Evolutionary conservation across 768 basidiomycete genomes (phyloP).

Genomic region (Lenzites betulinus): DNA sequence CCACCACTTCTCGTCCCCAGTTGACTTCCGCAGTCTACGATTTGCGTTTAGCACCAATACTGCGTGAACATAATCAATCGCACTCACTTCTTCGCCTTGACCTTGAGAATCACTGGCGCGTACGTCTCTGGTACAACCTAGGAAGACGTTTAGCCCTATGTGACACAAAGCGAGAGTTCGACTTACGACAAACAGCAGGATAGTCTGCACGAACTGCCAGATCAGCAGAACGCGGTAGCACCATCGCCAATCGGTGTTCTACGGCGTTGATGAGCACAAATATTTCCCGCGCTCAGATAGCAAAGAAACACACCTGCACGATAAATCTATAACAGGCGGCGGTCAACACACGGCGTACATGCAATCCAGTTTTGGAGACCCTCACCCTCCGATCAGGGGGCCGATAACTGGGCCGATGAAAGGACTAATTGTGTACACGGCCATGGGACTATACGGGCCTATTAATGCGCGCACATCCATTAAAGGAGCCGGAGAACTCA

Average conservation of each 20-base stretch:
- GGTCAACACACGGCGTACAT: neutral
- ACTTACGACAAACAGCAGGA: conserved; percentile 54
- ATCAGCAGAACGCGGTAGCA: conserved; percentile 71
- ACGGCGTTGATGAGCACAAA: conserved; percentile 3
- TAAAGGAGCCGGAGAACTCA: conserved; percentile 34
- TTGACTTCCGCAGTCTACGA: conserved; percentile 52
- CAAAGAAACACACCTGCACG: conserved; percentile 40
- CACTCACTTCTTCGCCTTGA: conserved; percentile 59
- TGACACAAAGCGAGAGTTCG: neutral
- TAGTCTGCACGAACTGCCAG: conserved; percentile 61
- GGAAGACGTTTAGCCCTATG: neutral
- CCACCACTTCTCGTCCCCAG: conserved; percentile 54
- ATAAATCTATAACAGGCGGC: conserved; percentile 53
- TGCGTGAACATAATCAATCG: conserved; percentile 22
- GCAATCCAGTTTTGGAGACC: conserved; percentile 1
- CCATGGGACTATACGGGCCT: conserved; percentile 49
- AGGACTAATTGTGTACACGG: conserved; percentile 52
- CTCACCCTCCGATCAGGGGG: conserved; percentile 62
- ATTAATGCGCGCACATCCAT: conserved; percentile 4
- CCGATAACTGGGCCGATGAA: conserved; percentile 61
- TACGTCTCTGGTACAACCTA: conserved; percentile 78
- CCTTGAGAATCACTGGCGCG: conserved; percentile 56
- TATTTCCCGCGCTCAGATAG: neutral
- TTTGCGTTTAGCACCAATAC: neutral
- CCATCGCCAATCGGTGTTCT: conserved; percentile 73